Base-by-base conservation (phyloP, 106 monocot genomes). In the Acanthochlamys bracteata region DNA sequence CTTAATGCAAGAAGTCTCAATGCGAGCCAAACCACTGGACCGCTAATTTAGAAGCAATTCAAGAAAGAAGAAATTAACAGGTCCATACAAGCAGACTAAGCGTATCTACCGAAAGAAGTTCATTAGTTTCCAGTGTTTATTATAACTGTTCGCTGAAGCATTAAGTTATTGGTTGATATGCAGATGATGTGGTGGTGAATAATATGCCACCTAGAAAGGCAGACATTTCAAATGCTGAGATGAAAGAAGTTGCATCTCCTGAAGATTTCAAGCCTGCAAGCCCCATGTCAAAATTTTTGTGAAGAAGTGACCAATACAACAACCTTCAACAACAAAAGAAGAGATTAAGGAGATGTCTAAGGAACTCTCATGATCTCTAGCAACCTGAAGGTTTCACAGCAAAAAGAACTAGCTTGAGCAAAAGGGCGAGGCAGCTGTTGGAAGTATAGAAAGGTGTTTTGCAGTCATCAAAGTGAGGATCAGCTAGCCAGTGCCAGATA, bases 381-480 rank as follows among this genome's bases (percentile, higher is more conserved):
- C 20, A 65, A 60, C 1, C 72, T 92, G 79, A 88, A 78, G 55
- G 69, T 92, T 51, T 58, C 71, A 14, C 74, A 87, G 60, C 72
- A 84, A 63, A 92, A 80, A 81, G 81, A 74, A 49, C 56, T 92
- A 53, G 92, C 92, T 52, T 79, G 46, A 52, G 60, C 45, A 49
- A 74, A 68, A 66, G 79, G 84, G 9, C 87, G 67, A 65, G 70
- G 27, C 76, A 92, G 56, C 63, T 92, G 14, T 15, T 84, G 57
- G 69, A 88, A 46, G 55, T 84, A 41, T 42, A 83, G 73, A 81
- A 76, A 46, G 74, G 68, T 15, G 11, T 64, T 25, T n/a, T 45
- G n/a, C 19, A 43, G 20, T 67, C 49, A 56, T 27, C 67, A 60
- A 24, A 41, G 41, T 39, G 16, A 16, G 26, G 20, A 57, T 22